Conservation (phyloP, 306 rosid genomes). For the Albizia julibrissin region DNA sequence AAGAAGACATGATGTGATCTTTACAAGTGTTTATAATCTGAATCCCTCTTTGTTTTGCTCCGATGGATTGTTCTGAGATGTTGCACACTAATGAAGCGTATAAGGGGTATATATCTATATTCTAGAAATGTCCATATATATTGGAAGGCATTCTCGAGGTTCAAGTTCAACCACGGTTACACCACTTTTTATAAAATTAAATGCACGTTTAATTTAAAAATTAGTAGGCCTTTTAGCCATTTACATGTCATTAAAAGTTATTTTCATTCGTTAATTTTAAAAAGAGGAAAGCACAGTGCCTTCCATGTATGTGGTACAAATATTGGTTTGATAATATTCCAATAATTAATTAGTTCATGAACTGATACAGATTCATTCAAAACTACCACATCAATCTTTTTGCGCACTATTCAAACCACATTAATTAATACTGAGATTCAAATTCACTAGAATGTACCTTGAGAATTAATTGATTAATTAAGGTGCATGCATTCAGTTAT, state of each 20-base stretch:
- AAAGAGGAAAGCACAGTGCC: neutral
- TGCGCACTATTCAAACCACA: neutral
- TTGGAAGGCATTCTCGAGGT: neutral
- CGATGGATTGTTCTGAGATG: neutral
- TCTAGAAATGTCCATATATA: neutral
- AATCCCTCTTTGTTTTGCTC: neutral
- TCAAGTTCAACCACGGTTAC: neutral
- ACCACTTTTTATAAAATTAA: neutral
- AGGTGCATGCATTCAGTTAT: neutral
- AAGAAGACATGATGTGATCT: conserved; percentile 13
- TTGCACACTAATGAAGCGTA: neutral
- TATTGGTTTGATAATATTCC: neutral
- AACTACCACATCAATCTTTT: neutral
- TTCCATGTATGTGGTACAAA: neutral
- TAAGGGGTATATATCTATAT: neutral
- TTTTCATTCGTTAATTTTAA: no score
- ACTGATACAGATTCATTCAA: neutral
- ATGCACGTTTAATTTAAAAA: neutral
- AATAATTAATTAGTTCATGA: neutral
- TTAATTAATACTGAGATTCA: neutral
- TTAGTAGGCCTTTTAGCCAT: neutral
- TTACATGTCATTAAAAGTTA: neutral
- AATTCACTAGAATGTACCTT: neutral
- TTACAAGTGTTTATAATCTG: neutral
- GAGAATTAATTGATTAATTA: neutral